These are phyloP conservation scores for Penicillium sp. DNA, from an alignment of 2,329 filamentous ascomycete species.

Conservation along the genomic window DNA sequence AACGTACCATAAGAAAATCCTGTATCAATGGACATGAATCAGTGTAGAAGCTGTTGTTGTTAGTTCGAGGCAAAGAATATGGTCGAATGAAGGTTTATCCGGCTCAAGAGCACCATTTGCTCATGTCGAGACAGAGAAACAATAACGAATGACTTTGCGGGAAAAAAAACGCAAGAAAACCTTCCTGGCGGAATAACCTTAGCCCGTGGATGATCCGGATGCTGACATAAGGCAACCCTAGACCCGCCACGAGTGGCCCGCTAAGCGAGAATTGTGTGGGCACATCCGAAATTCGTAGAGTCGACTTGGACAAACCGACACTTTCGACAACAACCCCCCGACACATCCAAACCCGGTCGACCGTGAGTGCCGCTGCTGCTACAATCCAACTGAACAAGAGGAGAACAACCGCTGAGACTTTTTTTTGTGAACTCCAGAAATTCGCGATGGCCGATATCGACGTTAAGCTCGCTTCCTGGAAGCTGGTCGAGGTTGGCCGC, in stretches of 20 bases:
- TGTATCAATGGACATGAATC: not conserved
- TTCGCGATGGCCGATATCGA: conserved; percentile 81
- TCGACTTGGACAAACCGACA: conserved; percentile 45
- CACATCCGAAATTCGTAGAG: conserved; percentile 47
- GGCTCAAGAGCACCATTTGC: conserved; percentile 24
- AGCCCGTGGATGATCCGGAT: conserved; percentile 13
- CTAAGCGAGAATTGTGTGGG: conserved; percentile 49
- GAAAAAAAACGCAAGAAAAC: conserved; percentile 34
- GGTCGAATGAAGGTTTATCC: not conserved
- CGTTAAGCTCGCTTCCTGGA: conserved; percentile 83
- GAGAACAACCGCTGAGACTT: conserved; percentile 32
- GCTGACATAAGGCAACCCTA: conserved; percentile 41
- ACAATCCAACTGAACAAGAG: conserved; percentile 14
- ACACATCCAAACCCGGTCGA: conserved; percentile 42
- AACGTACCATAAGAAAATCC: conserved; percentile 31
- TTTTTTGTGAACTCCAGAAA: conserved; percentile 51
- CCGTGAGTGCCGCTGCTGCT: conserved; percentile 41
- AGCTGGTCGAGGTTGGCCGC: conserved; percentile 97
- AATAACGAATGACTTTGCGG: conserved; percentile 9
- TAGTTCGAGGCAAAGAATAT: not conserved
- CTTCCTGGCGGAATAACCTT: conserved; percentile 31
- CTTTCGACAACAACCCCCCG: conserved; percentile 46
- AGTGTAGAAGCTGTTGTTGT: conserved; percentile 7
- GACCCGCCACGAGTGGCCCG: conserved; percentile 40
- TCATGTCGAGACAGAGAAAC: conserved; percentile 15